Conservation (phyloP, 169 alveolate species). For the Cryptosporidium meleagridis region DNA sequence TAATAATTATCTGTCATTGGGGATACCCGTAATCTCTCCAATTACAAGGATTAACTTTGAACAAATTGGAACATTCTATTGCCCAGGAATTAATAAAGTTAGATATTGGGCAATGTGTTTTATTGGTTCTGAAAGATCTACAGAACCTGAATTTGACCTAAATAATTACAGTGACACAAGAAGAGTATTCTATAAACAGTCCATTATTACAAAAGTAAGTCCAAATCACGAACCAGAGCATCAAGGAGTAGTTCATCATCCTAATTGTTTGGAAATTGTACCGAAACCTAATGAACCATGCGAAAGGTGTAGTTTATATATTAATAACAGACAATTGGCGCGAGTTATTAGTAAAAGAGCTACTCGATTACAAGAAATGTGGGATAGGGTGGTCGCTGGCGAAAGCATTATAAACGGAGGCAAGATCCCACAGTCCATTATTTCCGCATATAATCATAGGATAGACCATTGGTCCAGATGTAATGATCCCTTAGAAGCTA, state of each 20-base stretch:
- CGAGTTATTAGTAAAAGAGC: constrained; percentile 73
- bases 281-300: constrained; percentile 52
- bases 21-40: constrained; percentile 42
- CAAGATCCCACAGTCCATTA: constrained; percentile 49
- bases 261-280: constrained; percentile 36
- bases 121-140: constrained; percentile 68
- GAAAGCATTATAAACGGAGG: constrained; percentile 65
- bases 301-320: constrained; percentile 48
- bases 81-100: constrained; percentile 72
- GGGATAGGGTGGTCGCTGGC: constrained; percentile 71
- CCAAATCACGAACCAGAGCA: constrained; percentile 74
- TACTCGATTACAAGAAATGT: constrained; percentile 68
- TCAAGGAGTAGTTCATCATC: constrained; percentile 74
- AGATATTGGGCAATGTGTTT: constrained; percentile 76
- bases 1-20: neutral
- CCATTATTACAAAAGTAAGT: constrained; percentile 56
- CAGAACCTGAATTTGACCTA: constrained; percentile 14
- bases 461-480: constrained; percentile 75
- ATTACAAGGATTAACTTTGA: constrained; percentile 5
- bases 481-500: constrained; percentile 71
- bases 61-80: constrained; percentile 22
- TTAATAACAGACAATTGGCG: constrained; percentile 69
- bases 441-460: constrained; percentile 63
- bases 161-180: constrained; percentile 45
- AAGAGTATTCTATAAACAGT: constrained; percentile 69